Percentiles rank a stretch among this genome's conserved stretches.
phyloP scores from a whole-genome alignment of 371 early-diverging fungal species.

The Mortierella sp. region DNA sequence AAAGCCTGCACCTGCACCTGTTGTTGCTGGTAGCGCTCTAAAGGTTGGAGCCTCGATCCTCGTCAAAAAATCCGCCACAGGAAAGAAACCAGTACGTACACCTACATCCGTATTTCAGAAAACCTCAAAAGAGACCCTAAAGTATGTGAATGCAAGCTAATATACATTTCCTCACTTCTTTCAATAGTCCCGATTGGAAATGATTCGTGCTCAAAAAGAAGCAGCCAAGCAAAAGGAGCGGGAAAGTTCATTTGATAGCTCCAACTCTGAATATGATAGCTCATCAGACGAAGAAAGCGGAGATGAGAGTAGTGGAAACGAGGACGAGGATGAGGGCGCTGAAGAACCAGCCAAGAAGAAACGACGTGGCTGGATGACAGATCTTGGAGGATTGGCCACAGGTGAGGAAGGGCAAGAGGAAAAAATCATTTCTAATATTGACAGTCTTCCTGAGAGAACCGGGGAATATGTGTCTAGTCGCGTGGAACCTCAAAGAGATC shows the following conservation, averaged over 20 bases:
- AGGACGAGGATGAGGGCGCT: conserved; percentile 33
- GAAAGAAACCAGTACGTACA: conserved; percentile 55
- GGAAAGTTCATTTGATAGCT: conserved; percentile 75
- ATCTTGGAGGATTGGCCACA: conserved; percentile 38
- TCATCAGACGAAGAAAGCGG: conserved; percentile 58
- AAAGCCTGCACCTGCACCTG: conserved; percentile 9
- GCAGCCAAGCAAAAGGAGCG: conserved; percentile 65
- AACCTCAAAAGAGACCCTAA: background rate
- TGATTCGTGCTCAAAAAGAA: conserved; percentile 54
- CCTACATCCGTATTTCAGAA: background rate
- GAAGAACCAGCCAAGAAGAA: conserved; percentile 56
- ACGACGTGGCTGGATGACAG: conserved; percentile 55
- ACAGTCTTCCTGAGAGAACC: conserved; percentile 45
- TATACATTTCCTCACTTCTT: background rate
- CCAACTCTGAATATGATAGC: conserved; percentile 73
- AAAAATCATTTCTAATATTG: conserved; percentile 50
- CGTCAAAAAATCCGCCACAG: conserved; percentile 39
- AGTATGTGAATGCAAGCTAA: background rate
- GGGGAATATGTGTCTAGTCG: conserved; percentile 45
- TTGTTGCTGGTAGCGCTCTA: conserved; percentile 49
- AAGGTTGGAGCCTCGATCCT: conserved; percentile 55
- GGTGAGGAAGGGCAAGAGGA: conserved; percentile 42
- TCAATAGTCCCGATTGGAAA: conserved; percentile 39
- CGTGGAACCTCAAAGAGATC: conserved; percentile 45
- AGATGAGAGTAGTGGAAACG: conserved; percentile 46